Evolutionary conservation across 1,139 yeast species (phyloP).

Genomic region (Yamadazyma diospyri): DNA sequence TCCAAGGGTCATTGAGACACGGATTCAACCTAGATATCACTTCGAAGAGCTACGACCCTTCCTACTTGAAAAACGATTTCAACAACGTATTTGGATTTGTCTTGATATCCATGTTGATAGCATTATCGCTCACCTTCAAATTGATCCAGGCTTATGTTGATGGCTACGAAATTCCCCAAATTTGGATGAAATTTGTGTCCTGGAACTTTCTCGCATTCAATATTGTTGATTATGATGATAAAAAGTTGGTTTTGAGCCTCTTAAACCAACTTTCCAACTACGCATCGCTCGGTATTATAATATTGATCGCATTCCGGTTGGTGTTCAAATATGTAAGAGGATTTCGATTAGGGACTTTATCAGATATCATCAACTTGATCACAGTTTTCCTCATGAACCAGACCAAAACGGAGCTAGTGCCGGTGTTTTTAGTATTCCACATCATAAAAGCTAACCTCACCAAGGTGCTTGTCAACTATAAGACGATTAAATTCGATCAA

Average conservation of each 20-base stretch:
- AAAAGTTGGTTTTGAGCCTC: constrained; percentile 25
- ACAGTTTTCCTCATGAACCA: constrained; percentile 67
- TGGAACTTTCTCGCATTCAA: constrained; percentile 30
- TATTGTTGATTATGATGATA: constrained; percentile 17
- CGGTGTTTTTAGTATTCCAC: constrained; percentile 56
- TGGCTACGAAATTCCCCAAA: constrained; percentile 47
- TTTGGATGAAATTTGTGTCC: constrained; percentile 27
- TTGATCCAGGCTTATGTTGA: constrained; percentile 51
- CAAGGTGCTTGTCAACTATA: constrained; percentile 8
- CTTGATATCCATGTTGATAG: constrained; percentile 34
- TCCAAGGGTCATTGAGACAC: constrained; percentile 25
- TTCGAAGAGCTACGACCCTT: constrained; percentile 7
- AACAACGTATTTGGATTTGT: constrained; percentile 32
- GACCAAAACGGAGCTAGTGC: constrained; percentile 64
- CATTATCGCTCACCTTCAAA: constrained; percentile 54
- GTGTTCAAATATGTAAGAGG: constrained; percentile 23
- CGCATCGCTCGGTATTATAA: constrained; percentile 18
- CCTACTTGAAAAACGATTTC: constrained; percentile 13
- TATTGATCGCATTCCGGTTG: constrained; percentile 21
- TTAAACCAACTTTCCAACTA: constrained; percentile 27
- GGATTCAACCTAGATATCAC: constrained; percentile 13
- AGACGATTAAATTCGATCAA: constrained; percentile 17
- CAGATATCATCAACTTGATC: constrained; percentile 42
- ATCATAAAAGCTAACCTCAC: constrained; percentile 30
- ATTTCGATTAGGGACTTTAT: constrained; percentile 25